phyloP scores from a whole-genome alignment of 192 early-diverging fungal species.

The Umbelopsis sp. region DNA sequence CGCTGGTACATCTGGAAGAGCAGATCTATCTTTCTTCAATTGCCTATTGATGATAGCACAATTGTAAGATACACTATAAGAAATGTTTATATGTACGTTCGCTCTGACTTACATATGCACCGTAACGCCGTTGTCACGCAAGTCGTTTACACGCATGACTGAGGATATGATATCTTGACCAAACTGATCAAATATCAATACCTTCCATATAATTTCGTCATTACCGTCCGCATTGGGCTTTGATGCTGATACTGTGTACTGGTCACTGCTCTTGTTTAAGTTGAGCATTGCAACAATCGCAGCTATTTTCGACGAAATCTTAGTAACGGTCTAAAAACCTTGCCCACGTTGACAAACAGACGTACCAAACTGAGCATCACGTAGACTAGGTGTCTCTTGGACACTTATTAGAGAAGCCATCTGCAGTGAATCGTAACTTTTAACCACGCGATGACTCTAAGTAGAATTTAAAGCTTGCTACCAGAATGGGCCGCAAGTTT shows the following conservation, averaged over 20 bases:
- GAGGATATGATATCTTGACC: slow-evolving; percentile 96
- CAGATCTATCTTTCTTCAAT: slow-evolving; percentile 78
- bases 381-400: neutral
- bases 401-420: slow-evolving; percentile 2
- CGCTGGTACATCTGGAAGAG: slow-evolving; percentile 95
- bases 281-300: slow-evolving; percentile 86
- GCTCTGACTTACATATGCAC: slow-evolving; percentile 84
- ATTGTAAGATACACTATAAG: slow-evolving; percentile 6
- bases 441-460: neutral
- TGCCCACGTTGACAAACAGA: neutral
- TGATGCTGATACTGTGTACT: slow-evolving; percentile 34
- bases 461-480: no score
- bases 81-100: neutral
- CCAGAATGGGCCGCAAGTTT: no score
- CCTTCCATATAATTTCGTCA: slow-evolving; percentile 90
- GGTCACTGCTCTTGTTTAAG: slow-evolving; percentile 67
- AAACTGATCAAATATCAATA: slow-evolving; percentile 91
- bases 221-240: slow-evolving; percentile 34
- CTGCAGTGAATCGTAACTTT: neutral
- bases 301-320: slow-evolving; percentile 48
- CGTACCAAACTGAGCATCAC: slow-evolving; percentile 15
- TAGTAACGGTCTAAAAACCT: neutral
- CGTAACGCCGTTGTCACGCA: slow-evolving; percentile 94
- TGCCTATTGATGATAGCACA: slow-evolving; percentile 54
- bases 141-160: slow-evolving; percentile 93